Conservation (phyloP, 805 yeast species). For the Maudiozyma saulgeensis region DNA sequence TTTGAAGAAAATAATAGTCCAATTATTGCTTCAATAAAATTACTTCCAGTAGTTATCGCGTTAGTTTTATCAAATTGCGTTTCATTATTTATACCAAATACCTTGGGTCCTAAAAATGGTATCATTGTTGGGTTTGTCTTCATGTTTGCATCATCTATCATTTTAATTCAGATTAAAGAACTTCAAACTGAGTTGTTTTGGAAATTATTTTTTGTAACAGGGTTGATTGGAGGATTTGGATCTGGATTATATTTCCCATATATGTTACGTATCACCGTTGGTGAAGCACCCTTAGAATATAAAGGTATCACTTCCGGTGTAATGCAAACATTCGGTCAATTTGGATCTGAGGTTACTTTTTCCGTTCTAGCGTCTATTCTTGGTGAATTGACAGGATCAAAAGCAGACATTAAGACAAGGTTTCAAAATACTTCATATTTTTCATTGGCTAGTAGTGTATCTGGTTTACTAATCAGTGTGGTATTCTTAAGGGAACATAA, state of each 20-base stretch:
- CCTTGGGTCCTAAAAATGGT: background rate
- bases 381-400: background rate
- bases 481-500: background rate
- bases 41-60: background rate
- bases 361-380: background rate
- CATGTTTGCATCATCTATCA: background rate
- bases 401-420: background rate
- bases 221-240: background rate
- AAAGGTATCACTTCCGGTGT: conserved; percentile 1
- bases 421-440: conserved; percentile 1
- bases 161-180: background rate
- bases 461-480: background rate
- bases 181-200: background rate
- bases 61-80: background rate
- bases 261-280: background rate
- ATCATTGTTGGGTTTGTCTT: background rate
- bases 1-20: background rate
- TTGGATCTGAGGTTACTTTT: conserved; percentile 1
- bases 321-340: conserved; percentile 1
- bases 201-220: background rate
- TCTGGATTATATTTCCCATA: conserved; percentile 1
- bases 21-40: background rate
- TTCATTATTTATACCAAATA: background rate
- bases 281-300: background rate
- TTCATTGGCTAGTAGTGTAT: background rate